A percentile compares a stretch with the other conserved stretches of the same genome.
These are phyloP conservation scores for Cladosporium sp. DNA, from an alignment of 2,329 filamentous ascomycete species.

Conservation along the genomic window DNA sequence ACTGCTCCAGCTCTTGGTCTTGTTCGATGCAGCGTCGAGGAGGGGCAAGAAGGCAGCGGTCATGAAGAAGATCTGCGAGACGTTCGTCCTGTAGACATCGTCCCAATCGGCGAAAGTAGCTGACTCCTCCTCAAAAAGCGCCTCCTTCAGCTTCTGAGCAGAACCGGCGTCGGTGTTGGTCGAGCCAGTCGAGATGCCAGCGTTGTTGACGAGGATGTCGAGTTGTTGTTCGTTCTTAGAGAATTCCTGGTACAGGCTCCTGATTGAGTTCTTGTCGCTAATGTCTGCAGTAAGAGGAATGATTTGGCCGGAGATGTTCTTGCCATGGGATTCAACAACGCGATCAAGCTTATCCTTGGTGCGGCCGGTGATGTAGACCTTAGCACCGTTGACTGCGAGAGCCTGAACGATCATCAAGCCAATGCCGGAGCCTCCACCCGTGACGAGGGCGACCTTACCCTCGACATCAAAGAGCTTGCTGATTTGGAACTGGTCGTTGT, in stretches of 20 bases:
- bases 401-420: conserved; percentile 46
- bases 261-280: conserved; percentile 46
- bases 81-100: conserved; percentile 48
- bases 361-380: conserved; percentile 52
- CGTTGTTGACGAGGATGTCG: conserved; percentile 51
- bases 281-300: conserved; percentile 49
- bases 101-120: conserved; percentile 48
- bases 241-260: conserved; percentile 45
- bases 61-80: conserved; percentile 51
- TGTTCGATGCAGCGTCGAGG: conserved; percentile 45
- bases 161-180: conserved; percentile 40
- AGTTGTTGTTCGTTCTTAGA: conserved; percentile 47
- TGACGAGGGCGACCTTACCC: conserved; percentile 44
- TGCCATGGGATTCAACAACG: conserved; percentile 46
- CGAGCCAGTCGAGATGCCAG: conserved; percentile 46
- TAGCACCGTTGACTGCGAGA: conserved; percentile 36
- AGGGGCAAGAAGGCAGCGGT: conserved; percentile 49
- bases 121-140: conserved; percentile 46
- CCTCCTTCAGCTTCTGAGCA: conserved; percentile 47
- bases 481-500: conserved; percentile 40
- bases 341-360: conserved; percentile 50
- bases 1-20: conserved; percentile 44
- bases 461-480: conserved; percentile 41
- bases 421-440: conserved; percentile 48
- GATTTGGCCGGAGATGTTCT: conserved; percentile 48